Evolutionary conservation across 1,139 yeast genomes (phyloP), one percentile per base, ranked within the genome.

Genomic region (Yamadazyma atlantica): DNA sequence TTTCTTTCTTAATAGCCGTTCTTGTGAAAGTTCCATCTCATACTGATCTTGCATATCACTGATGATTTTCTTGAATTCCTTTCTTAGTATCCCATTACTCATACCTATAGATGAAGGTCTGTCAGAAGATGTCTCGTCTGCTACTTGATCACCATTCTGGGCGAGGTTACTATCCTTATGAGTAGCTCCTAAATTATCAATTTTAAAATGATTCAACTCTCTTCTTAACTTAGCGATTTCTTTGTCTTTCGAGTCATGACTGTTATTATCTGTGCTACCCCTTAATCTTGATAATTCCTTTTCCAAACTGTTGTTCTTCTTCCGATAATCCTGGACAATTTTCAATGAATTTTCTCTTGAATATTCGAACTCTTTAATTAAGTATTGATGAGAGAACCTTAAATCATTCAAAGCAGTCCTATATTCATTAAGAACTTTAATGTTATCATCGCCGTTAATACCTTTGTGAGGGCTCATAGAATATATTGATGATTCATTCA

Each of bases 1-100:
- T 51, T 78, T 71, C 42, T 71, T 65, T 45, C 80, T 66, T 45
- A 73, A 80, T n/a, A 66, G 54, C 36, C 79, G 70, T 54, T 82
- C 87, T 51, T 73, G 75, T 32, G 71, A 68, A 42, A 84, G 56
- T 48, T 82, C 85, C 19, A 66, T 57, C 45, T 78, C 82, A 50
- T 82, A 82, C 43, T 75, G 78, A 32, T 70, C 75, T 44, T 81
- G 85, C 45, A 85, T 71, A 33, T 80, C 84, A 38, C 69, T 66
- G 1, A 85, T 82, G 30, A 85, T 73, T 50, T 78, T 79, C 52
- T 80, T 80, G 64, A 85, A 85, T 58, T 85, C 90, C 48, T 80
- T 75, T 40, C 89, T 69, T 49, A 85, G 63, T 2, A 82, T 78
- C 1, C 69, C 73, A 37, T 59, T 68, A 49, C 71, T 65, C 45